A percentile compares a stretch with the other conserved stretches of the same genome.
phyloP scores from a whole-genome alignment of 1,284 basidiomycete genomes.

The Microstroma glucosiphilum region DNA sequence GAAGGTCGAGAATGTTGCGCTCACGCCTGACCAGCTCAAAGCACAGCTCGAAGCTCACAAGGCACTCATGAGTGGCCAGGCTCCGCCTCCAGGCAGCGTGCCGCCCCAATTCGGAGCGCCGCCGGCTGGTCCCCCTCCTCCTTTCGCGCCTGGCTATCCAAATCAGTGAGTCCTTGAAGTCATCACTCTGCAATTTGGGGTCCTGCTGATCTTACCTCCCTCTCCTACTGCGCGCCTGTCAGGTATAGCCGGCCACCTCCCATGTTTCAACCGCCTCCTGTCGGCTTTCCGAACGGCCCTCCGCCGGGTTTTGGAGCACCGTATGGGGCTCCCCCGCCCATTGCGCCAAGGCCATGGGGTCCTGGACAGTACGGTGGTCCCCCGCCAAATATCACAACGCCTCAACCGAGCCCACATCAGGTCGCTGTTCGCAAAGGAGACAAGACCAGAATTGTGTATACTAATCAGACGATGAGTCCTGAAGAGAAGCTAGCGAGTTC shows the following conservation, averaged over 20 bases:
- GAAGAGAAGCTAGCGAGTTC: constrained; percentile 27
- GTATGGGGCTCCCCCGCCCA: not conserved
- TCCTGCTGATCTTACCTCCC: not conserved
- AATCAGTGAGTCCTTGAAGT: not conserved
- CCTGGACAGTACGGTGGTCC: constrained; percentile 8
- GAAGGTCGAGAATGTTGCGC: constrained; percentile 71
- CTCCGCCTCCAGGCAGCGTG: constrained; percentile 59
- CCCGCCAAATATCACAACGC: constrained; percentile 10
- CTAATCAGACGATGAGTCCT: constrained; percentile 20
- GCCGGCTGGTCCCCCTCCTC: constrained; percentile 49
- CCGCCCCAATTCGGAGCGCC: constrained; percentile 53
- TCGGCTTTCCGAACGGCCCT: not conserved
- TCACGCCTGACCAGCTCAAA: constrained; percentile 66
- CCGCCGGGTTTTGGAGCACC: constrained; percentile 7
- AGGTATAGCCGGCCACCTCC: constrained; percentile 1
- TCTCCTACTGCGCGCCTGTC: not conserved
- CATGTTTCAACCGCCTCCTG: not conserved
- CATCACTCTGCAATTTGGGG: not conserved
- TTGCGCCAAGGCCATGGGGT: not conserved
- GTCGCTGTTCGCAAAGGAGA: constrained; percentile 17
- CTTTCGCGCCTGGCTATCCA: constrained; percentile 20
- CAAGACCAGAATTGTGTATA: constrained; percentile 26
- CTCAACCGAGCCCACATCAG: constrained; percentile 17
- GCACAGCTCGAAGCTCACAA: constrained; percentile 83
- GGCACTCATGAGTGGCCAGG: constrained; percentile 72